Conservation (phyloP, 768 basidiomycete species). For the Holtermanniella nyarrowii region DNA sequence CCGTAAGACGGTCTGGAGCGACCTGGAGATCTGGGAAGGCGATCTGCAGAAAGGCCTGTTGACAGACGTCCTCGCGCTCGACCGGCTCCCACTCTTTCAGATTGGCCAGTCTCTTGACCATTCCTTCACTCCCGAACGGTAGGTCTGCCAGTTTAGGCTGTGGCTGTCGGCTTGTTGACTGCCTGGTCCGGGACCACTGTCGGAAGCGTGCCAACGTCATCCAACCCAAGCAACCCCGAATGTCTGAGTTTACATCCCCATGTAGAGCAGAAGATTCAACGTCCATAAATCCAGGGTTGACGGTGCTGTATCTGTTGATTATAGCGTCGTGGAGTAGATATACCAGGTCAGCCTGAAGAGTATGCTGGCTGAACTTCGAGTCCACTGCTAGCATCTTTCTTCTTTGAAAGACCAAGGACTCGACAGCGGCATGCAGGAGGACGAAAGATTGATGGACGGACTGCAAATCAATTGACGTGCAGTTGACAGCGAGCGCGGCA, state of each 20-base stretch:
- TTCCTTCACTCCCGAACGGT: too few relatives aligned
- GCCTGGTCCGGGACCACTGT: conserved; percentile 49
- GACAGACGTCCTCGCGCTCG: neutral
- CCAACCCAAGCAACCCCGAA: conserved; percentile 51
- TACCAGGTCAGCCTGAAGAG: too few relatives aligned
- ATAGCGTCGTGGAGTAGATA: neutral
- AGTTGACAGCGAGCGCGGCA: too few relatives aligned
- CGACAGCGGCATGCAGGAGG: too few relatives aligned
- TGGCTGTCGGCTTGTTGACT: conserved; percentile 39
- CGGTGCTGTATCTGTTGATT: neutral
- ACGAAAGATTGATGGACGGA: too few relatives aligned
- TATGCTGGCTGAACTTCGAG: too few relatives aligned
- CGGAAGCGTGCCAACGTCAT: conserved; percentile 71
- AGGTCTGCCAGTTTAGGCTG: conserved; percentile 43
- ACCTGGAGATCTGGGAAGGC: neutral
- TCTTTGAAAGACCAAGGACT: too few relatives aligned
- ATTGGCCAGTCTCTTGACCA: conserved; percentile 3
- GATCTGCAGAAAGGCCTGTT: neutral
- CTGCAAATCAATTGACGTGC: too few relatives aligned
- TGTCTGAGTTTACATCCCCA: conserved; percentile 22
- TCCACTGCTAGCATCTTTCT: too few relatives aligned
- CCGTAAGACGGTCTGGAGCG: too few relatives aligned
- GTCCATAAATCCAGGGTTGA: neutral
- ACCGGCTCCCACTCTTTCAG: neutral
- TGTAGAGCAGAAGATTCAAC: conserved; percentile 23